Conservation (phyloP, 1,284 basidiomycete genomes). For the Fomitiporia mediterranea region DNA sequence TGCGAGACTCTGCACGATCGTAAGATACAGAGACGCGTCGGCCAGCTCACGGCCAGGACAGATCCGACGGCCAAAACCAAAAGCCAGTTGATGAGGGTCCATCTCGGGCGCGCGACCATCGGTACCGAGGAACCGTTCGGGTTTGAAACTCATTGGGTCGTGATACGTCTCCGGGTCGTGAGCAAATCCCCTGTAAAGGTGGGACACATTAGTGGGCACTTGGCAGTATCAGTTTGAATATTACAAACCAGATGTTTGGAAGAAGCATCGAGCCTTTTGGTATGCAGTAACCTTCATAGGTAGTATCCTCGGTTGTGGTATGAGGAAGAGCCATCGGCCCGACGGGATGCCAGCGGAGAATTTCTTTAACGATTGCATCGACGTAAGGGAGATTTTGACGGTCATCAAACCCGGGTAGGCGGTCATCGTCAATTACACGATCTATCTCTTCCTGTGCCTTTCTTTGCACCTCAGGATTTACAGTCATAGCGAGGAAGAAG, state of each 20-base stretch:
- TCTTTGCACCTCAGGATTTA: constrained; percentile 25
- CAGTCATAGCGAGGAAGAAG: constrained; percentile 29
- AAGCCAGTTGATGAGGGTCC: constrained; percentile 11
- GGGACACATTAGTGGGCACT: background rate
- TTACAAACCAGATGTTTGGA: constrained; percentile 17
- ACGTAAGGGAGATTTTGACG: constrained; percentile 27
- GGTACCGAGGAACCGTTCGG: constrained; percentile 20
- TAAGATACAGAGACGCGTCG: constrained; percentile 21
- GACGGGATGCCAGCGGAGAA: constrained; percentile 28
- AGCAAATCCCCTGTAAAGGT: constrained; percentile 13
- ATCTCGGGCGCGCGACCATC: constrained; percentile 16
- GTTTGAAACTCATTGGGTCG: constrained; percentile 20
- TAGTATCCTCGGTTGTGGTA: constrained; percentile 15
- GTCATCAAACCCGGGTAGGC: constrained; percentile 28
- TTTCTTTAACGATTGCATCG: constrained; percentile 28
- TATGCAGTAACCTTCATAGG: constrained; percentile 20
- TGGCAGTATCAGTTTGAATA: background rate
- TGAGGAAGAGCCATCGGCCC: constrained; percentile 25
- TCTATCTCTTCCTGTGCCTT: constrained; percentile 29
- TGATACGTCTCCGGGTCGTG: constrained; percentile 17
- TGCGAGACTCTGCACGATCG: constrained; percentile 22
- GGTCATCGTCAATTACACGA: constrained; percentile 22
- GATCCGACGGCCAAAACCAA: constrained; percentile 19
- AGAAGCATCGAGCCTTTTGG: constrained; percentile 20
- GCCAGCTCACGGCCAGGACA: constrained; percentile 22